Conservation (phyloP, 495 filamentous ascomycete species). For the Neurospora sp. region DNA sequence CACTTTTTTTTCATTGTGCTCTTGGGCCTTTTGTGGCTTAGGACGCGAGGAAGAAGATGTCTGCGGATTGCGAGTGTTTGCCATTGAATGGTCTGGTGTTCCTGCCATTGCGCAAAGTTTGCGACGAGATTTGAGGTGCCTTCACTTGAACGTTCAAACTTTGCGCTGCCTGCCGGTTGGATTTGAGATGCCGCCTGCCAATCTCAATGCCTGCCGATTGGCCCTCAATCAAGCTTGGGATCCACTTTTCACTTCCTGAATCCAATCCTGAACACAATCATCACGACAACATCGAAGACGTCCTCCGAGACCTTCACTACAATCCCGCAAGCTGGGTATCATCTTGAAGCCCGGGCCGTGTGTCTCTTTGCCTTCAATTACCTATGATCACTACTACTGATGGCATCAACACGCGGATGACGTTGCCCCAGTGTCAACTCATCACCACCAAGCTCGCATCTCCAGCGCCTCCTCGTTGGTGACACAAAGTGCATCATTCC, state of each 20-base stretch:
- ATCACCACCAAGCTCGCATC: not conserved
- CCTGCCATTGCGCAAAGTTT: not conserved
- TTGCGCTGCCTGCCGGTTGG: not conserved
- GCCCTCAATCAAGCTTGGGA: not conserved
- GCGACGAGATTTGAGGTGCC: not conserved
- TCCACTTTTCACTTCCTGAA: not conserved
- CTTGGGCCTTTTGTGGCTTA: slow-evolving; percentile 23
- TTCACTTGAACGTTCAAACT: not conserved
- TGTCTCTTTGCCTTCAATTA: no score
- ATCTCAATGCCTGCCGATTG: no score
- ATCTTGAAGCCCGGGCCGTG: no score
- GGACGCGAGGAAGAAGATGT: slow-evolving; percentile 30
- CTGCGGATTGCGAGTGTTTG: no score
- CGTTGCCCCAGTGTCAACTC: not conserved
- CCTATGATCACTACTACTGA: not conserved
- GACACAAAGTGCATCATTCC: not conserved
- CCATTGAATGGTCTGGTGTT: not conserved
- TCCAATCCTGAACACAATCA: no score
- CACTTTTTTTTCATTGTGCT: slow-evolving; percentile 38
- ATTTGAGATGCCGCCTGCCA: not conserved
- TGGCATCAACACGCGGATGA: not conserved
- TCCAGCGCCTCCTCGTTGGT: not conserved
- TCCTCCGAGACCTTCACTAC: no score
- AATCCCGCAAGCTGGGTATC: no score
- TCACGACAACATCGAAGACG: no score